Base-by-base conservation (phyloP, 78 protist species). In the Dictyostelium purpureum region DNA sequence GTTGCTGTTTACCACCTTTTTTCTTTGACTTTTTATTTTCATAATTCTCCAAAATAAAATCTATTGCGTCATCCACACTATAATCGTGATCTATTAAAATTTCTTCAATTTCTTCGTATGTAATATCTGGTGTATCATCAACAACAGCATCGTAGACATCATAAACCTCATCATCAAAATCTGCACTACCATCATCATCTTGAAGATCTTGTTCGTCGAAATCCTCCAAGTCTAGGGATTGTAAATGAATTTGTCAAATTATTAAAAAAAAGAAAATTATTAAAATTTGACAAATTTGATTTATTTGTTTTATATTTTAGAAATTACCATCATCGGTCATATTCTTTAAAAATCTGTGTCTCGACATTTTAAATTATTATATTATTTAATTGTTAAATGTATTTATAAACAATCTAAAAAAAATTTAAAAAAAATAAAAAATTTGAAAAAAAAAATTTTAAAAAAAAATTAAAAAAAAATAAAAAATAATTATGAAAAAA, bases 321-420 rank as follows among this genome's bases (percentile, higher is more conserved):
- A 10, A 79, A 14, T 66, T 49, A 66, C 77, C 77, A 80, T 67
- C 89, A 35, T 69, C 89, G 5, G 65, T 52, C 57, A 80, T 37
- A 80, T 82, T 82, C 90, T 82, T 82, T 70, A 82, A 56, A 52
- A 66, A 82, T 54, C 90, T 82, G 21, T 82, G 90, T 69, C 90
- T 82, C 16, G 90, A 82, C 90, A 82, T 82, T 82, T 14, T 82
- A n/a, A n/a, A n/a, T 16, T 40, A 21, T 24, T 78, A 35, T 21
- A 7, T 24, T 77, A 37, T 78, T 2, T 79, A 47, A 26, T 28
- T 19, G 37, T 31, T 35, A 14, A 16, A 14, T 9, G 42, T 63
- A 10, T 9, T 26, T 28, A 63, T 63, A 63, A 11, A 11, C 11
- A 28, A 66, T 24, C 6, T 28, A 66, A 28, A 66, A 6, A 24